These are phyloP conservation scores for Arthroderma sp. DNA, from an alignment of 2,329 filamentous ascomycete genomes.

Conservation along the genomic window DNA sequence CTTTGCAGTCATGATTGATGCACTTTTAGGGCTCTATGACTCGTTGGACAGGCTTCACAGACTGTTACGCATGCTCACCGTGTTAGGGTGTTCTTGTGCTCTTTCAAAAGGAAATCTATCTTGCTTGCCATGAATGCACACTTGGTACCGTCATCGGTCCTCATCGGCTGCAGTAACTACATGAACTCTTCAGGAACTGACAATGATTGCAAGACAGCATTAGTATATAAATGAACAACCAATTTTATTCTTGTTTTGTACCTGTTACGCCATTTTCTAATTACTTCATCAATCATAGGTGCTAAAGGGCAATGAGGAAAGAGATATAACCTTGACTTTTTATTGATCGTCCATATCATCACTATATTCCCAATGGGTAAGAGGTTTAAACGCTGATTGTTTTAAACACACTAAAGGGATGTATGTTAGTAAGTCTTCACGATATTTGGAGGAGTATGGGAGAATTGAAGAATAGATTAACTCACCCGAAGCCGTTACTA, in stretches of 20 bases:
- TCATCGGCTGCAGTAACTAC: neutral
- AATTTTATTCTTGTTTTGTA: neutral
- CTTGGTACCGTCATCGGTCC: neutral
- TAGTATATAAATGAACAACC: conserved; percentile 1
- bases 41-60: too few species aligned
- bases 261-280: neutral
- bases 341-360: neutral
- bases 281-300: too few species aligned
- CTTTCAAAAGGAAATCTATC: too few species aligned
- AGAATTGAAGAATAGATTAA: conserved; percentile 8
- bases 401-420: conserved; percentile 52
- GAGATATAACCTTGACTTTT: neutral
- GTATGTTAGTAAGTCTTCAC: conserved; percentile 3
- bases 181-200: too few species aligned
- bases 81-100: too few species aligned
- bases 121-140: neutral
- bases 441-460: neutral
- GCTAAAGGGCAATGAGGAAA: neutral
- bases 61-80: too few species aligned
- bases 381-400: conserved; percentile 59
- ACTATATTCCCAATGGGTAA: neutral
- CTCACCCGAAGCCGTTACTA: conserved; percentile 61
- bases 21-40: too few species aligned
- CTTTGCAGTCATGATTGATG: too few species aligned
- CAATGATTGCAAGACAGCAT: too few species aligned